Evolutionary conservation across 106 monocot species (phyloP), one percentile per base, ranked within the genome.

Genomic region (Amphibolis antarctica): DNA sequence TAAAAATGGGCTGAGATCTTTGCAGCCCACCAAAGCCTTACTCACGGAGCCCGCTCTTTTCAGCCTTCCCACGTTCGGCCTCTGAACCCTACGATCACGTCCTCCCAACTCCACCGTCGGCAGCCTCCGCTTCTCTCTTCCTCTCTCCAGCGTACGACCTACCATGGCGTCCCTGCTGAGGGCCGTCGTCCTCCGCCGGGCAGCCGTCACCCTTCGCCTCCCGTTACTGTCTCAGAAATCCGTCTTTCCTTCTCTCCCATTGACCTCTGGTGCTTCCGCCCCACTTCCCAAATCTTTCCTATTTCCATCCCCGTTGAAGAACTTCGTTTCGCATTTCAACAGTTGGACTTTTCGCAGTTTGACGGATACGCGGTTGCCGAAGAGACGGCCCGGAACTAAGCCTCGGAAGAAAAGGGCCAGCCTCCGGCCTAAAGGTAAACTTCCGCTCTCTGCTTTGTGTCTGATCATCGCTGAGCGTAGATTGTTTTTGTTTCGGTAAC

Each of bases 381-480:
- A 96, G 74, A 47, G 90, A 56, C 67, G 90, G 66, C 96, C 96
- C n/a, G 84, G 86, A n/a, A 29, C 60, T 42, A 76, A 68, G 71
- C 62, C 81, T 60, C 79, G 82, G 6, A 75, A 76, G 77, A 90
- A 96, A 54, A 74, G 96, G 54, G 84, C 90, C 9, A 82, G 77
- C 70, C 82, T 90, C 56, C 78, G 53, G 66, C 96, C 86, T 44
- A 73, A 70, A 76, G 96, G 96, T 91, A 36, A 29, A 13, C 28
- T 27, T 57, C 26, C 1, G 14, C 26, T 57, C 11, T 26, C 29
- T 12, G 14, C 14, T 17, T 57, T 3, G 4, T 53, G 4, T 53
- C 15, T 25, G 0, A 15, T 15, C 26, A 10, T 57, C 14, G 12
- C 14, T 46, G 46, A 10, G 46, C n/a, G n/a, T n/a, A 46, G 48